phyloP scores from a whole-genome alignment of 1,139 yeast genomes.

The Candida glucosophila region DNA sequence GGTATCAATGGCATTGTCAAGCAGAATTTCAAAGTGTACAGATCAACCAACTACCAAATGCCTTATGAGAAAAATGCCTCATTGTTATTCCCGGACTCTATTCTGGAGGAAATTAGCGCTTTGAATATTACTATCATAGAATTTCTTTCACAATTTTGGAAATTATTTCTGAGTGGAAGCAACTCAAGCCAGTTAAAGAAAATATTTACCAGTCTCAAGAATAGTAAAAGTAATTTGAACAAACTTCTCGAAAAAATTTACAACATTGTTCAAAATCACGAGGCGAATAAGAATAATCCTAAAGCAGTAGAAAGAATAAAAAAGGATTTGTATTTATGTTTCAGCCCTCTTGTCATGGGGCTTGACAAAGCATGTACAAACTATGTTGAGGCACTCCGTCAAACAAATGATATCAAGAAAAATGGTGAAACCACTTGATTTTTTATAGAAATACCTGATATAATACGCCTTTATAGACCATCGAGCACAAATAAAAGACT shows the following conservation, averaged over 20 bases:
- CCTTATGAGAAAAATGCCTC: slow-evolving; percentile 7
- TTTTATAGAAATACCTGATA: too few relatives aligned
- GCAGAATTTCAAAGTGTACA: slow-evolving; percentile 38
- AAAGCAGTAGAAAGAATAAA: slow-evolving; percentile 24
- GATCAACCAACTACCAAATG: slow-evolving; percentile 7
- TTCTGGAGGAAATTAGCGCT: slow-evolving; percentile 27
- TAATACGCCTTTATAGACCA: too few relatives aligned
- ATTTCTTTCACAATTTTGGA: slow-evolving; percentile 40
- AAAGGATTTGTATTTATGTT: slow-evolving; percentile 24
- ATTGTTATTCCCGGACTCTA: slow-evolving; percentile 18
- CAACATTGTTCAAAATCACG: slow-evolving; percentile 4
- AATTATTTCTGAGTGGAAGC: slow-evolving; percentile 25
- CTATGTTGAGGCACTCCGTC: slow-evolving; percentile 21
- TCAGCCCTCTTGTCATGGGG: slow-evolving; percentile 20
- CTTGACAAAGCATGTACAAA: slow-evolving; percentile 24
- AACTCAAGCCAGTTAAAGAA: slow-evolving; percentile 33
- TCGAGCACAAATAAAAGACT: too few relatives aligned
- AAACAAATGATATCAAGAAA: slow-evolving; percentile 2
- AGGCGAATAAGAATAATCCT: slow-evolving; percentile 15
- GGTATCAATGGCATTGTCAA: slow-evolving; percentile 46
- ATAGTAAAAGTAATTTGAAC: slow-evolving; percentile 18
- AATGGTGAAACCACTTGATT: too few relatives aligned
- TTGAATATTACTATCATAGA: slow-evolving; percentile 35
- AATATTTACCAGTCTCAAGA: slow-evolving; percentile 26
- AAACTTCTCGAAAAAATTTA: slow-evolving; percentile 14